These are phyloP conservation scores for Rhynchosporium graminicola DNA, from an alignment of 2,329 filamentous ascomycete genomes.

Conservation along the genomic window DNA sequence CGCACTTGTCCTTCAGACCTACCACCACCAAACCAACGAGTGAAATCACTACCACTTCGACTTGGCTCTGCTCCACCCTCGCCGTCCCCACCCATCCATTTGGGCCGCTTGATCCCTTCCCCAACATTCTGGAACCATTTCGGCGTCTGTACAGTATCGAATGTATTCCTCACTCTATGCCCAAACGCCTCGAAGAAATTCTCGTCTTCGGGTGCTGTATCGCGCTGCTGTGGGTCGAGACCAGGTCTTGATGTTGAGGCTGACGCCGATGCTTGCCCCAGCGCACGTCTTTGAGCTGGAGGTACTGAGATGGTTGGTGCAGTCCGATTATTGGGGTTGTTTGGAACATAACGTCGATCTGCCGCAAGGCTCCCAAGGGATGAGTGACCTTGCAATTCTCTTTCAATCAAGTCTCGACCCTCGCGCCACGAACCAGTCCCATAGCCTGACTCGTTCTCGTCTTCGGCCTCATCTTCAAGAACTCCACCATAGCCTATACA, in stretches of 20 bases:
- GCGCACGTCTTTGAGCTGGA: constrained; percentile 38
- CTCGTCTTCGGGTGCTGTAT: constrained; percentile 65
- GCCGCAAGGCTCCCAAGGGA: constrained; percentile 48
- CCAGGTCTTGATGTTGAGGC: constrained; percentile 37
- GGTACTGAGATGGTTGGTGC: constrained; percentile 36
- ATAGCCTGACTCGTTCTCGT: constrained; percentile 63
- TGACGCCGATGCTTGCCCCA: constrained; percentile 37
- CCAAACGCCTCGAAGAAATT: constrained; percentile 83
- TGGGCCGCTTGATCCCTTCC: constrained; percentile 70
- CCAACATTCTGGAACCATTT: constrained; percentile 78
- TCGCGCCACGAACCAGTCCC: constrained; percentile 88
- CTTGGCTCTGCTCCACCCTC: constrained; percentile 44
- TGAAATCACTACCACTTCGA: constrained; percentile 47
- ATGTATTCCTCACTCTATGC: constrained; percentile 86
- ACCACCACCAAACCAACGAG: constrained; percentile 60
- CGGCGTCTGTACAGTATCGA: constrained; percentile 79
- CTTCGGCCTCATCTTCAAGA: constrained; percentile 69
- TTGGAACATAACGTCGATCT: constrained; percentile 33
- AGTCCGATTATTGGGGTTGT: constrained; percentile 35
- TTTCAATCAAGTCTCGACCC: constrained; percentile 85
- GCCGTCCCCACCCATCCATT: constrained; percentile 73
- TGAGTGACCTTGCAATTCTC: constrained; percentile 71
- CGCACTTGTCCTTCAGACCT: constrained; percentile 41
- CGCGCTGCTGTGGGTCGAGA: constrained; percentile 37
- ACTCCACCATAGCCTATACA: constrained; percentile 74